phyloP scores from a whole-genome alignment of 2,329 filamentous ascomycete genomes.

The Meredithiella fracta region DNA sequence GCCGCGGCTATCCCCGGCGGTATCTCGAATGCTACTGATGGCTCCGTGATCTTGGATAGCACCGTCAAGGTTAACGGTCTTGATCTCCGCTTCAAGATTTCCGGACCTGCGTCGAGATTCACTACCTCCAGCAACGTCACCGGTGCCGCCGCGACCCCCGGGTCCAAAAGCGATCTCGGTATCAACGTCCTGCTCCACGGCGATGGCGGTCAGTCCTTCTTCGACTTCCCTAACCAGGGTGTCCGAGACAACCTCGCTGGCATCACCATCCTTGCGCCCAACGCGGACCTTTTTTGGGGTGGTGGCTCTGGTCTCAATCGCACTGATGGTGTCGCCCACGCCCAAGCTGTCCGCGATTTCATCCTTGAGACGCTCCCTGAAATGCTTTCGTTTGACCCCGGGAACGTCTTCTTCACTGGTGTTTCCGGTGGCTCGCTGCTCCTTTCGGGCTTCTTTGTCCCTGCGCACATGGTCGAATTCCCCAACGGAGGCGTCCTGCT shows the following conservation, averaged over 20 bases:
- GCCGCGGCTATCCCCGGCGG: conserved; percentile 17
- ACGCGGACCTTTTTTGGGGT: conserved; percentile 41
- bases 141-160: conserved; percentile 24
- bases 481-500: conserved; percentile 35
- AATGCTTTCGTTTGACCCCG: conserved; percentile 35
- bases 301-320: conserved; percentile 34
- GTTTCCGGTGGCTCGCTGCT: conserved; percentile 38
- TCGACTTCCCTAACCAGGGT: conserved; percentile 39
- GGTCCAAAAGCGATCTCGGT: conserved; percentile 25
- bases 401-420: conserved; percentile 39
- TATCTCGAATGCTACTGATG: conserved; percentile 32
- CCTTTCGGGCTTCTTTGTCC: conserved; percentile 41
- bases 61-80: conserved; percentile 38
- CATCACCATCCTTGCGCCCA: conserved; percentile 36
- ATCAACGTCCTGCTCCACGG: conserved; percentile 43
- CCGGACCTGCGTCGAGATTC: conserved; percentile 37
- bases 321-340: conserved; percentile 38
- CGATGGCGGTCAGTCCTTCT: conserved; percentile 42
- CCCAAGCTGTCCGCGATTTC: conserved; percentile 38
- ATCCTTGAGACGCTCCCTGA: conserved; percentile 37
- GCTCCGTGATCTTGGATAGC: conserved; percentile 37
- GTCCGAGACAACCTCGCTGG: conserved; percentile 35
- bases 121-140: conserved; percentile 31
- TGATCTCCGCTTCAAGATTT: conserved; percentile 38
- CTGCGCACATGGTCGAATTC: conserved; percentile 35